Percentiles rank a stretch among this genome's conserved stretches.
phyloP scores from a whole-genome alignment of 1,284 basidiomycete genomes.

The Flammula alnicola region DNA sequence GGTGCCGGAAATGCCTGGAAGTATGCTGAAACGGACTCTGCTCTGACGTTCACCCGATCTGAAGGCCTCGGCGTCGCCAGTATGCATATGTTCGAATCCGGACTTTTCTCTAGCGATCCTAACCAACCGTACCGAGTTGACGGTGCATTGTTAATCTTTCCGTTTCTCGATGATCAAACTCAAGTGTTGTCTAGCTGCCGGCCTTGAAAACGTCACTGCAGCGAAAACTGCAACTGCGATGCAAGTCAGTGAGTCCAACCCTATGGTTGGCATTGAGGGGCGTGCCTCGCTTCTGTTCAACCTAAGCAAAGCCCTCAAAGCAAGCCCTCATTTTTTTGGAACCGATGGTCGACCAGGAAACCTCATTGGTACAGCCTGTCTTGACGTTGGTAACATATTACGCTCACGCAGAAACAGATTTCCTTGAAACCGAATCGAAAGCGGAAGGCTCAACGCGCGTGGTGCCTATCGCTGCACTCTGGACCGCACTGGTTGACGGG shows the following conservation, averaged over 20 bases:
- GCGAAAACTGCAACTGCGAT: constrained; percentile 71
- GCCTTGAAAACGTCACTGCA: constrained; percentile 68
- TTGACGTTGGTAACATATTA: no score
- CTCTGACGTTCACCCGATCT: constrained; percentile 70
- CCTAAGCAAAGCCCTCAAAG: constrained; percentile 71
- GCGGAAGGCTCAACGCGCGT: constrained; percentile 42
- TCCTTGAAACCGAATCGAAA: constrained; percentile 62
- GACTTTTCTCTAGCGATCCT: constrained; percentile 78
- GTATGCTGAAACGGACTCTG: constrained; percentile 69
- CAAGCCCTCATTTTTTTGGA: constrained; percentile 73
- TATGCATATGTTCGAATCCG: constrained; percentile 85
- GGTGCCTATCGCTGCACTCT: constrained; percentile 73
- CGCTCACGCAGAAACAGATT: constrained; percentile 53
- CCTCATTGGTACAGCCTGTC: constrained; percentile 62
- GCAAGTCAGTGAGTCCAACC: constrained; percentile 82
- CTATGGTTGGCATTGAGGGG: constrained; percentile 91
- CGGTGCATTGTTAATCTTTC: constrained; percentile 51
- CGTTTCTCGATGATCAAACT: constrained; percentile 1
- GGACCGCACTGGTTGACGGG: constrained; percentile 83
- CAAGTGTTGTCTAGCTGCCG: constrained; percentile 57
- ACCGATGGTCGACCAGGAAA: constrained; percentile 78
- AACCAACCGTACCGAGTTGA: constrained; percentile 77
- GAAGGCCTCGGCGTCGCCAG: constrained; percentile 95
- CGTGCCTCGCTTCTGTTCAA: constrained; percentile 78
- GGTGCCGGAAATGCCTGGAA: constrained; percentile 88